Conservation (phyloP, 495 filamentous ascomycete species). For the Hypoxylon cercidicola region DNA sequence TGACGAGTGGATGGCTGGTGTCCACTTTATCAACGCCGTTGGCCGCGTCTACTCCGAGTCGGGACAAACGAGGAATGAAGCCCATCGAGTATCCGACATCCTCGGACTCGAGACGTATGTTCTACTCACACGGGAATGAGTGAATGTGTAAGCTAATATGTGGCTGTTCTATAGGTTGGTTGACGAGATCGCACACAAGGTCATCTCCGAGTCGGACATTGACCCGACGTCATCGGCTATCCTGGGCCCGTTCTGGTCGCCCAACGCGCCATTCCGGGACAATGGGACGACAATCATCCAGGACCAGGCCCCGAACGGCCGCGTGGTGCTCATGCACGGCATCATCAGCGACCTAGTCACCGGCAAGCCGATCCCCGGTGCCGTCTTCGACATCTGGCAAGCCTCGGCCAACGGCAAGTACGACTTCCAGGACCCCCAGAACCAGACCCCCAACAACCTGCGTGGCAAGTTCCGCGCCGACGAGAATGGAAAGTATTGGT, state of each 20-base stretch:
- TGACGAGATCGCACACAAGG: constrained; percentile 86
- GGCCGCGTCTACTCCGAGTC: constrained; percentile 62
- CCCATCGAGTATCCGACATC: constrained; percentile 80
- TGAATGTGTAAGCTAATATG: not conserved
- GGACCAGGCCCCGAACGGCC: constrained; percentile 68
- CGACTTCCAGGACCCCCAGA: constrained; percentile 86
- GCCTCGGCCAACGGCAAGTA: constrained; percentile 85
- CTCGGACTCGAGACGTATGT: constrained; percentile 83
- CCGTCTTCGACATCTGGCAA: constrained; percentile 88
- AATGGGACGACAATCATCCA: constrained; percentile 78
- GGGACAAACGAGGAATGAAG: constrained; percentile 72
- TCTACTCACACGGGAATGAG: not conserved
- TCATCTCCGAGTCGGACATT: constrained; percentile 72
- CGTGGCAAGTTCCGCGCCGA: constrained; percentile 84
- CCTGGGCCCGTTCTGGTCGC: constrained; percentile 88
- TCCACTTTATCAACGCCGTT: constrained; percentile 67
- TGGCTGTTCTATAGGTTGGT: constrained; percentile 66
- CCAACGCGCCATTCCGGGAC: constrained; percentile 80
- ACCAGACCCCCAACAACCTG: constrained; percentile 82
- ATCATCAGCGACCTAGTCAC: constrained; percentile 76
- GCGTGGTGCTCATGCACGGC: constrained; percentile 79
- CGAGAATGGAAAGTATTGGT: constrained; percentile 77
- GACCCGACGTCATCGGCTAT: constrained; percentile 85
- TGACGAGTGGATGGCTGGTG: constrained; percentile 83
- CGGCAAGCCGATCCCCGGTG: constrained; percentile 72